Evolutionary conservation across 2,329 filamentous ascomycete species (phyloP).

Genomic region (Colletotrichum siamense): DNA sequence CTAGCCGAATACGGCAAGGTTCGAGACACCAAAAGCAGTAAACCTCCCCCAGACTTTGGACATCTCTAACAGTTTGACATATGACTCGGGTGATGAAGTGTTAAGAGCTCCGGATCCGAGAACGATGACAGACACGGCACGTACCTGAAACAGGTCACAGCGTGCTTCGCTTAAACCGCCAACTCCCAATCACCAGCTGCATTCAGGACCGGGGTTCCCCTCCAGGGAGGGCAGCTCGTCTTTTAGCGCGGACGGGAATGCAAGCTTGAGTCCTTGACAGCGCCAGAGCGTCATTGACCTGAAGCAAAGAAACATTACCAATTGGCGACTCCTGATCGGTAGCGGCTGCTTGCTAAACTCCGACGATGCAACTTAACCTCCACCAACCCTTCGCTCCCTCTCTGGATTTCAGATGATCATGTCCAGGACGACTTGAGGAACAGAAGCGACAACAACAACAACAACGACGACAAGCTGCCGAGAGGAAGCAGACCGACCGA

Average conservation of each 20-base stretch:
- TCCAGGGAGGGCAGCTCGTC: neutral
- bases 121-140: neutral
- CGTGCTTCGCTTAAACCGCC: neutral
- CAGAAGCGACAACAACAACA: neutral
- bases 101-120: neutral
- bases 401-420: neutral
- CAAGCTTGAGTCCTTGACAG: neutral
- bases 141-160: constrained; percentile 21
- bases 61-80: neutral
- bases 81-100: neutral
- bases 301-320: neutral
- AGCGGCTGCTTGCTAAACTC: neutral
- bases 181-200: neutral
- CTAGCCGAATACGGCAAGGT: neutral
- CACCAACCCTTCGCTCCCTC: neutral
- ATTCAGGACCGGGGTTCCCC: neutral
- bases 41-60: neutral
- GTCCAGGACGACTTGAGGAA: neutral
- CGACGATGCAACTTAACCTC: neutral
- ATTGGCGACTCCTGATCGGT: neutral
- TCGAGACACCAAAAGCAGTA: neutral
- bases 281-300: constrained; percentile 6
- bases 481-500: neutral
- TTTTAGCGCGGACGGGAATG: neutral
- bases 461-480: neutral